phyloP scores from a whole-genome alignment of 257 asterid genomes.

The Jacaranda mimosifolia region DNA sequence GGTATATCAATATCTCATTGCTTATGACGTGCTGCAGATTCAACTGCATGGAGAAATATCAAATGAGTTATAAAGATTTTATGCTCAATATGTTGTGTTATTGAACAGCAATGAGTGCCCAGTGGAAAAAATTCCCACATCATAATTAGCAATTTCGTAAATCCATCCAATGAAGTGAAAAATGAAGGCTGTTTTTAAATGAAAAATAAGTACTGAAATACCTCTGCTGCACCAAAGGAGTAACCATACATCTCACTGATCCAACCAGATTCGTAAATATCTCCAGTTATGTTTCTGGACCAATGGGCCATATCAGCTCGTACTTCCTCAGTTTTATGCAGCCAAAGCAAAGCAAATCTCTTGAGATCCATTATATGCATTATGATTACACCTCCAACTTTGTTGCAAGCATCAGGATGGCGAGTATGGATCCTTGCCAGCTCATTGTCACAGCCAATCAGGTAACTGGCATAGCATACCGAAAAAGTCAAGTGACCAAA shows the following conservation, averaged over 20 bases:
- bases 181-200: neutral
- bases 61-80: neutral
- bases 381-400: conserved; percentile 96
- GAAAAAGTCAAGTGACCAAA: conserved; percentile 11
- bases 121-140: neutral
- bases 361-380: conserved; percentile 85
- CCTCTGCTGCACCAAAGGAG: conserved; percentile 99
- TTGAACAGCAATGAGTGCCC: too few relatives aligned
- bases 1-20: conserved; percentile 81
- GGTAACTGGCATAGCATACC: conserved; percentile 58
- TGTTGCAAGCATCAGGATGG: conserved; percentile 86
- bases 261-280: conserved; percentile 96
- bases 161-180: neutral
- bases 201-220: conserved; percentile 32
- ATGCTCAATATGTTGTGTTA: neutral
- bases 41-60: conserved; percentile 60
- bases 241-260: conserved; percentile 99
- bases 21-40: conserved; percentile 76
- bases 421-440: conserved; percentile 91
- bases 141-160: too few relatives aligned
- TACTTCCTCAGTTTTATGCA: conserved; percentile 97
- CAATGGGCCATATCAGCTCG: conserved; percentile 89
- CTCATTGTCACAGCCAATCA: conserved; percentile 95
- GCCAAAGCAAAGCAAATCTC: conserved; percentile 85
- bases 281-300: conserved; percentile 89